Evolutionary conservation across 164 flowering plant species (phyloP).

Genomic region (Tetracentron sinense): DNA sequence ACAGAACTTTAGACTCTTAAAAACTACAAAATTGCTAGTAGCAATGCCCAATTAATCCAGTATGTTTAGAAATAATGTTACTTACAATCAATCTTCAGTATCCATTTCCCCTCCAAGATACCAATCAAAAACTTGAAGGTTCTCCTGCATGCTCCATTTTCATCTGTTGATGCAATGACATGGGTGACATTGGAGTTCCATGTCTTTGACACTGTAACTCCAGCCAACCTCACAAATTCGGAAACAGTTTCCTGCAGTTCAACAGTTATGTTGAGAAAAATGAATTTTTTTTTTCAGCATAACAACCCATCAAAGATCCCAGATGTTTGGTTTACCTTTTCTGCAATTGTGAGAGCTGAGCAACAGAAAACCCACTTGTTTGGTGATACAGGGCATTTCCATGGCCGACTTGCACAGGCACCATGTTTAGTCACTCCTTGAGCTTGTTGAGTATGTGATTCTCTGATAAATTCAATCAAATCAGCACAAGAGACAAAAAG

Average conservation of each 20-base stretch:
- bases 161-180: constrained; percentile 84
- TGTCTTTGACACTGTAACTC: constrained; percentile 45
- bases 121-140: constrained; percentile 88
- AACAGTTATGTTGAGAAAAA: not conserved
- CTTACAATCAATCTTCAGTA: constrained; percentile 81
- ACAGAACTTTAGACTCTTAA: not conserved
- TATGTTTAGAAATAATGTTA: not conserved
- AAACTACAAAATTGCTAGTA: not conserved
- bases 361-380: constrained; percentile 70
- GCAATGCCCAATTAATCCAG: not conserved
- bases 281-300: not conserved
- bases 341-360: constrained; percentile 61
- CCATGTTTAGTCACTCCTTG: constrained; percentile 20
- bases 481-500: constrained; percentile 3
- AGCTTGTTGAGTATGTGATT: constrained; percentile 14
- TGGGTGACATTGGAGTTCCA: constrained; percentile 80
- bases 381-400: constrained; percentile 34
- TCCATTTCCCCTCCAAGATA: constrained; percentile 94
- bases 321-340: constrained; percentile 48
- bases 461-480: constrained; percentile 31
- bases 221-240: constrained; percentile 51
- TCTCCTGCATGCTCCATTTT: constrained; percentile 82
- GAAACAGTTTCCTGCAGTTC: constrained; percentile 63
- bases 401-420: constrained; percentile 7
- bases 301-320: not conserved